These are phyloP conservation scores for Phytophthora uliginosa DNA, from an alignment of 352 stramenopile genomes.

Conservation along the genomic window DNA sequence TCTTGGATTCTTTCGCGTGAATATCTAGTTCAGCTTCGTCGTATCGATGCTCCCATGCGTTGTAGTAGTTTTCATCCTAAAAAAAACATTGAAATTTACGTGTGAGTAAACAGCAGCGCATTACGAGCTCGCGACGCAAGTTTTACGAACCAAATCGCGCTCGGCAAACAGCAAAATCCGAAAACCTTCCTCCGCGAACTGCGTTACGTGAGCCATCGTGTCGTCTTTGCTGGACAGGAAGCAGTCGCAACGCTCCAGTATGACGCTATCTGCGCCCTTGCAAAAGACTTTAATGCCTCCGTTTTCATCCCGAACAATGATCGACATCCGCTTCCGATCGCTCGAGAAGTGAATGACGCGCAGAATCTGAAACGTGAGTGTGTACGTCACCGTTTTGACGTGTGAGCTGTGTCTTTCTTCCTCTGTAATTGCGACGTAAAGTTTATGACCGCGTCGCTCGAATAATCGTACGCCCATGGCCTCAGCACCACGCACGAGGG, in stretches of 20 bases:
- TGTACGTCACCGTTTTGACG: conserved; percentile 77
- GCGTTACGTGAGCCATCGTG: conserved; percentile 82
- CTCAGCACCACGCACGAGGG: conserved; percentile 87
- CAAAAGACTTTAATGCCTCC: conserved; percentile 72
- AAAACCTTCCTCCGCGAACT: conserved; percentile 88
- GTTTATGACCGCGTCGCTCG: conserved; percentile 53
- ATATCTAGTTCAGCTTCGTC: conserved; percentile 82
- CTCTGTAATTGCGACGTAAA: conserved; percentile 74
- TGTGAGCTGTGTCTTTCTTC: conserved; percentile 64
- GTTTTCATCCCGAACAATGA: conserved; percentile 73
- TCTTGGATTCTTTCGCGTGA: conserved; percentile 66
- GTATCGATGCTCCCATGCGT: conserved; percentile 72
- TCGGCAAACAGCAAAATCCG: conserved; percentile 90
- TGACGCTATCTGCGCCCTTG: conserved; percentile 87
- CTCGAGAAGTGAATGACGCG: conserved; percentile 82
- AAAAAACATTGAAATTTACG: too few species aligned
- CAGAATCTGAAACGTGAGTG: conserved; percentile 74
- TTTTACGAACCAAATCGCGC: conserved; percentile 61
- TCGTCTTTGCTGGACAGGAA: conserved; percentile 62
- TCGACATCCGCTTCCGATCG: conserved; percentile 86
- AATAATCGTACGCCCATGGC: conserved; percentile 87
- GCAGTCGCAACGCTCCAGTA: conserved; percentile 72
- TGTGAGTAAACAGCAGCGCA: background rate
- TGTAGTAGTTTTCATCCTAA: conserved; percentile 78
- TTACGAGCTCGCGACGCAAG: background rate